phyloP scores from a whole-genome alignment of 2,329 filamentous ascomycete species.

The Ophioceras dolichostomum region DNA sequence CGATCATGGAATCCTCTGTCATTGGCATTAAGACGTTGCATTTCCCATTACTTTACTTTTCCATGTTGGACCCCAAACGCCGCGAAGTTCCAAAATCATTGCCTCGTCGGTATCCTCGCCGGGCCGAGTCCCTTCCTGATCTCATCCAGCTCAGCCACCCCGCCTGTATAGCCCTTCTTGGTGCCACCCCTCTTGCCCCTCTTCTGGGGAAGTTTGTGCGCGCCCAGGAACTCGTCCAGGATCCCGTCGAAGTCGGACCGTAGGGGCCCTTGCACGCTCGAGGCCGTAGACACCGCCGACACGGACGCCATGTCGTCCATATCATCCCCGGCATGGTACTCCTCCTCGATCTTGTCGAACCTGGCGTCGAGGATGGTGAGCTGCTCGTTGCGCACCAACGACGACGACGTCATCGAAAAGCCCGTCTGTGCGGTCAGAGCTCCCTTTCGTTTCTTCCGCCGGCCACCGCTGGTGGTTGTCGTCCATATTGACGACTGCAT shows the following conservation, averaged over 20 bases:
- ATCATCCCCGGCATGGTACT: constrained; percentile 39
- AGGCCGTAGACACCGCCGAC: constrained; percentile 49
- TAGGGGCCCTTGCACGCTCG: constrained; percentile 55
- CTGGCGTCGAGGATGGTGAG: constrained; percentile 74
- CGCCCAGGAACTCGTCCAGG: constrained; percentile 84
- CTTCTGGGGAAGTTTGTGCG: constrained; percentile 53
- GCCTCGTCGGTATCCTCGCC: constrained; percentile 43
- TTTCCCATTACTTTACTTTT: too few species aligned
- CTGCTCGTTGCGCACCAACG: constrained; percentile 81
- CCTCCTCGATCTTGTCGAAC: constrained; percentile 83
- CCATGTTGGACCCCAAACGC: too few species aligned
- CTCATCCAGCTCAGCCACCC: constrained; percentile 83
- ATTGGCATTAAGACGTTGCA: too few species aligned
- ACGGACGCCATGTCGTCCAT: constrained; percentile 34
- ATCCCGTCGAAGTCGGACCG: constrained; percentile 76
- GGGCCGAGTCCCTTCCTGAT: constrained; percentile 70
- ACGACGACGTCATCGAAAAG: constrained; percentile 97
- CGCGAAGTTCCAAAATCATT: too few species aligned
- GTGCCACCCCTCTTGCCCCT: too few species aligned
- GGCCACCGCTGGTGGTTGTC: constrained; percentile 65
- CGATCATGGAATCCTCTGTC: too few species aligned
- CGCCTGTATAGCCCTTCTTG: constrained; percentile 47
- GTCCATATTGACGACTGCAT: constrained; percentile 61
- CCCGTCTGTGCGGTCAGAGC: constrained; percentile 79
- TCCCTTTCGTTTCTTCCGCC: constrained; percentile 89